These are phyloP conservation scores for Scenedesmus sp. DNA, from an alignment of 163 green algal genomes.

Conservation along the genomic window DNA sequence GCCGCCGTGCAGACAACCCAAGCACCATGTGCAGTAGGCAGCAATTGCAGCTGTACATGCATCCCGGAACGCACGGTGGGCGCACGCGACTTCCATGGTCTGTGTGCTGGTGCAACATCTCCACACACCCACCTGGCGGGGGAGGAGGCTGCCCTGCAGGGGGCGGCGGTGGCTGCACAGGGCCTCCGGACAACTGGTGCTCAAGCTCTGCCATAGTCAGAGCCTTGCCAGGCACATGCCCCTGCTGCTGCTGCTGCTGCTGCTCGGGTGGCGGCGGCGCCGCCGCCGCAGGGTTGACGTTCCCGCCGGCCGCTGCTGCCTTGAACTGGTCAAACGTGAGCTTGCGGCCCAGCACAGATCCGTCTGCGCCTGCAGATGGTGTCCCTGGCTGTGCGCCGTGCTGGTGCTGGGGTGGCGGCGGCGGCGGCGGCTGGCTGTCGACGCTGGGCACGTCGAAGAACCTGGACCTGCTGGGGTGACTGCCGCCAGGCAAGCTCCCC, in stretches of 20 bases:
- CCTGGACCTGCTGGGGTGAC: slow-evolving; percentile 25
- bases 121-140: not conserved
- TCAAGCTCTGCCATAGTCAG: slow-evolving; percentile 51
- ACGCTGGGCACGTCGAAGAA: slow-evolving; percentile 40
- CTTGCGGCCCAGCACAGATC: slow-evolving; percentile 38
- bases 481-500: not conserved
- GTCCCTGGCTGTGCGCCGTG: slow-evolving; percentile 30
- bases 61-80: no score
- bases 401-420: slow-evolving; percentile 25
- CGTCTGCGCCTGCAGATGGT: slow-evolving; percentile 2
- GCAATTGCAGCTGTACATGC: no score
- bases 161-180: slow-evolving; percentile 8
- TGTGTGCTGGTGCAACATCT: not conserved
- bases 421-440: not conserved
- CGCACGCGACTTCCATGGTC: not conserved
- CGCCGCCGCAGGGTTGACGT: not conserved
- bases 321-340: slow-evolving; percentile 58
- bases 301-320: slow-evolving; percentile 35
- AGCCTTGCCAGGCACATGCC: not conserved
- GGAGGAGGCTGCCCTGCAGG: not conserved
- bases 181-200: slow-evolving; percentile 28
- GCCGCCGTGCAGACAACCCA: not conserved
- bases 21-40: no score
- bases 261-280: not conserved
- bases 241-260: slow-evolving; percentile 23